Base-by-base conservation (phyloP, 306 rosid species). In the Herpetospermum pedunculosum region DNA sequence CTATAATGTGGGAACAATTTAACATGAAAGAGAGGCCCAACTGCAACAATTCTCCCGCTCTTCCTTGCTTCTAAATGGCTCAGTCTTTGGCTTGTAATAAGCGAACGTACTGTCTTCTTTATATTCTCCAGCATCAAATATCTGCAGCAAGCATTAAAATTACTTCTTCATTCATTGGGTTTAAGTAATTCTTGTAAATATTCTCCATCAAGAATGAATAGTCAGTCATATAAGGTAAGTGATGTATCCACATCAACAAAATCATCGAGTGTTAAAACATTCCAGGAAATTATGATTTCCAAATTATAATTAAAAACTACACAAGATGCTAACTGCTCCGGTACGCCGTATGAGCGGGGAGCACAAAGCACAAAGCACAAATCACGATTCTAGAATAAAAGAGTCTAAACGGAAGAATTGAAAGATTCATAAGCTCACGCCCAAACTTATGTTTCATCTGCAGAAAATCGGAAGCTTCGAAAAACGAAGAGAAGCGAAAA, bases 61-160 rank as follows among this genome's bases (percentile, higher is more conserved):
- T 83, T 84, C 60, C 77, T 82, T 43, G 60, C 77, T 77, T 75
- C 85, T 18, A 75, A 44, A 65, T 69, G 77, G 49, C 88, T 79
- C 65, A 75, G 76, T 69, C 77, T 79, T 50, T 63, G 82, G 80
- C 59, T 47, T 65, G 78, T 88, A 78, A 78, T 77, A 44, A 81
- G 76, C 16, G 85, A 85, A 32, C 44, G 82, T 1, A 77, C 84
- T 78, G 79, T 87, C 73, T 84, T 86, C 70, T 70, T 85, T 80
- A 81, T 78, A 76, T 70, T 52, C 80, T 83, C 79, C 69, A 90
- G 87, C 83, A 91, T 88, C 84, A 89, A 88, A 84, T 75, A 83
- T 80, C 99, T 94, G 92, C 90, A 77, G 92, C 90, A 77, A 55
- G 75, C 2, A 37, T 75, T 55, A 73, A 82, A 70, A 77, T 38